Evolutionary conservation across 768 basidiomycete species (phyloP), one percentile per base, ranked within the genome.

Genomic region (Naganishia kalamii): DNA sequence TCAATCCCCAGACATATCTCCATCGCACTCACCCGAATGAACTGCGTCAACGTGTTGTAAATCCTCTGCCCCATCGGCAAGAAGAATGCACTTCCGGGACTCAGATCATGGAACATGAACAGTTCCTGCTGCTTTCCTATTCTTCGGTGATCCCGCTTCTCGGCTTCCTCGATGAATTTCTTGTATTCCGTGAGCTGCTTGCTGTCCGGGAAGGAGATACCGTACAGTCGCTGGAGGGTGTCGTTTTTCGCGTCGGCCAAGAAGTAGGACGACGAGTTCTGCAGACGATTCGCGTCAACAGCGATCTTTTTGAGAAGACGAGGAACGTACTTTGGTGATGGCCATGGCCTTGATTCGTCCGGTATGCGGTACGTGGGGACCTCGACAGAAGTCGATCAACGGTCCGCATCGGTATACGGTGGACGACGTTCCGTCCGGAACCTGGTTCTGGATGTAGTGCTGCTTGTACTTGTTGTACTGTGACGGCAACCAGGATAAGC

Each of bases 381-480:
- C 96, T 40, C 93, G 83, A 74, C 96, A 99, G 40, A 99, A 83
- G 79, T 99, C 96, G 63, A 99, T 86, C 88, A 99, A 92, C 43
- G 96, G 93, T 35, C 96, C 96, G 76, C 96, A 98, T 57, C 94
- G 89, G 81, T 98, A 99, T 19, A 99, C 92, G 11, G 96, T 99
- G 47, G 96, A 93, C 57, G 89, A 90, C 11, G 90, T 88, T 68
- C 93, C 94, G 78, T 99, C 94, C 11, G 91, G 89, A 63, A 99
- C 87, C 81, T 98, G 97, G 71, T 86, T 85, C 77, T 96, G 85
- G 74, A 99, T 97, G 74, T 98, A 84, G 78, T 97, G 88, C 71
- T 87, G 85, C 81, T 99, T 99, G 82, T 94, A 99, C 78, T 91
- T 92, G 83, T 98, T 99, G 80, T 98, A 99, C 93, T 99, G 73